A percentile compares a stretch with the other conserved stretches of the same genome.
These are phyloP conservation scores for Ascocoryne sarcoides DNA, from an alignment of 2,329 filamentous ascomycete species.

Conservation along the genomic window DNA sequence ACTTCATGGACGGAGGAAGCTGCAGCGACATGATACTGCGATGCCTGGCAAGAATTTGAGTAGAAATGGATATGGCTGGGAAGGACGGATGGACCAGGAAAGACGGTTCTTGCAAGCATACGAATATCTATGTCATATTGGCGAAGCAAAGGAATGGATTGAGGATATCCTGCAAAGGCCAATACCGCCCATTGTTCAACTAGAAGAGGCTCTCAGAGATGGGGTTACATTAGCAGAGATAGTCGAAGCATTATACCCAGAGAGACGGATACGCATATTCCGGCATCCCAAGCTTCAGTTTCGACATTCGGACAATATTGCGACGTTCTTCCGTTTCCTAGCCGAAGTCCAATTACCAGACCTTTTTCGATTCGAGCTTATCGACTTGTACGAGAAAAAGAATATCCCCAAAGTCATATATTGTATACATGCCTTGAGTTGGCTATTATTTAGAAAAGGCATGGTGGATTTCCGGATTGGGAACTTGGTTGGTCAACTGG, in stretches of 20 bases:
- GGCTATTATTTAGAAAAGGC: conserved; percentile 91
- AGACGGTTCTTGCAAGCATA: conserved; percentile 94
- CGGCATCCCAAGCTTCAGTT: conserved; percentile 78
- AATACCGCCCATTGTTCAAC: conserved; percentile 84
- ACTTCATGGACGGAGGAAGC: conserved; percentile 69
- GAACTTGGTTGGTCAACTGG: conserved; percentile 89
- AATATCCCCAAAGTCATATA: conserved; percentile 99
- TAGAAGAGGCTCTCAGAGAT: conserved; percentile 86
- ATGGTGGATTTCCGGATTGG: conserved; percentile 94
- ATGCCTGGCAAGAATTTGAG: conserved; percentile 31
- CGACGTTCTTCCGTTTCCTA: conserved; percentile 88
- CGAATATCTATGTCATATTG: conserved; percentile 97
- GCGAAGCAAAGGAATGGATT: conserved; percentile 98
- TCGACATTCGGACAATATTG: conserved; percentile 96
- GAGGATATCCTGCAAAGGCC: conserved; percentile 79
- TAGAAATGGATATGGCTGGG: conserved; percentile 56
- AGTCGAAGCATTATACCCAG: conserved; percentile 78
- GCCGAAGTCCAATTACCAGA: conserved; percentile 89
- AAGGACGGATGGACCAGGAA: conserved; percentile 91
- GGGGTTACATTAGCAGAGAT: conserved; percentile 92
- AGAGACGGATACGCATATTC: conserved; percentile 73
- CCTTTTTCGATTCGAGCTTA: conserved; percentile 91
- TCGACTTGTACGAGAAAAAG: conserved; percentile 98
- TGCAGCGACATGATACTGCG: conserved; percentile 62
- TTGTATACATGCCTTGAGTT: conserved; percentile 94